Evolutionary conservation across 768 basidiomycete genomes (phyloP), one percentile per base, ranked within the genome.

Genomic region (Pulveroboletus sp.): DNA sequence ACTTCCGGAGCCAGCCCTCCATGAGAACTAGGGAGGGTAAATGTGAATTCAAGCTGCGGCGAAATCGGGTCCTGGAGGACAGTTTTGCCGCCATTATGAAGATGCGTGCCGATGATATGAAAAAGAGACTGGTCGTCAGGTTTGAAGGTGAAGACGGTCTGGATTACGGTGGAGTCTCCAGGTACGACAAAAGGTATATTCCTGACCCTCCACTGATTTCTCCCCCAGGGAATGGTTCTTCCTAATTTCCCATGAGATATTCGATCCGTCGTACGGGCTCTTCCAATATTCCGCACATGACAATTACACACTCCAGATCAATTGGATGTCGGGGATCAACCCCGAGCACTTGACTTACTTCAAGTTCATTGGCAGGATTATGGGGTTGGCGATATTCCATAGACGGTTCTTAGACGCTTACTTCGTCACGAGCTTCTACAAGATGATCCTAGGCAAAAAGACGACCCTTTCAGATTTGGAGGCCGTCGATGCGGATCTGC

Each of bases 1-100:
- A 94, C 73, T 93, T 95, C 79, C 79, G 92, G 53, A 86, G 83
- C 56, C 92, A 95, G 57, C 89, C 91, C 24, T 85, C 89, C 46
- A 85, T 95, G 76, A 78, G 89, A 39, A 71, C 78, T 8, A 76
- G 79, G 43, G 77, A 82, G 13, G 91, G 90, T 32, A 93, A 92
- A 65, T 93, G 89, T 59, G 90, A 93, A 63, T 69, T 93, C 59
- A 93, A 89, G 66, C 76, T 95, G 15, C 78, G 90, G 48, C 79
- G 93, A 35, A 80, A 76, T 39, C 82, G 84, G 55, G 83, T 94
- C 45, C 75, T 94, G 59, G 93, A 94, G 66, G 93, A 94, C 59
- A 87, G 84, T 61, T 95, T 87, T 66, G 76, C 80, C 46, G 81
- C 89, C 53, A 80, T 93, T 41, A 94, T 94, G 92, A 82, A 81